Evolutionary conservation across 129 eudicot species (phyloP), one percentile per base, ranked within the genome.

Genomic region (Ambrosia trifida): DNA sequence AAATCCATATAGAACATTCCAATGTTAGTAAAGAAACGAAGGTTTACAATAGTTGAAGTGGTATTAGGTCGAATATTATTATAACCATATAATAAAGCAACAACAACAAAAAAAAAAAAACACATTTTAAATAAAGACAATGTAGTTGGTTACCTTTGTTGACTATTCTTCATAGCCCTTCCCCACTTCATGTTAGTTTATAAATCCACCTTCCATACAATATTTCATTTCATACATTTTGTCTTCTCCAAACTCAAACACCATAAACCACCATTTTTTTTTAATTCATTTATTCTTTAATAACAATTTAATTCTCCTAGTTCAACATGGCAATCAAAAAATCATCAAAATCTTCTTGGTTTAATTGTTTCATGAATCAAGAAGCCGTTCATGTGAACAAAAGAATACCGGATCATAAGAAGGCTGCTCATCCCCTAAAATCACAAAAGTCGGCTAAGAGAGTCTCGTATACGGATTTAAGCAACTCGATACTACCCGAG

Each of bases 251-350:
- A 78, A 77, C 17, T 40, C 66, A 77, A 63, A 24, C 24, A 41
- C 17, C 60, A 43, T 19, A 75, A 66, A 54, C 13, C 64, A 64
- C 40, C 63, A 54, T 75, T 75, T 16, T 75, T 75, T 16, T 40
- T 54, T 75, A 3, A 56, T 75, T 67, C 11, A 53, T 66, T 75
- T 10, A 41, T 69, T 16, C 18, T 54, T 17, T 14, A 0, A 62
- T 8, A 19, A 4, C 19, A 12, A n/a, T 4, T 59, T 14, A 18
- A 60, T 45, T 18, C 17, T 69, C 32, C n/a, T 12, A 47, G 17
- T 11, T 35, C 28, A n/a, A 61, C 20, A 90, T 88, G 95, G 77
- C 82, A 28, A 82, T 83, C 33, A 84, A 80, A 77, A 88, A 77
- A 75, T 73, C 70, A 7, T 64, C 83, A 76, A 85, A 79, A 88